Conservation (phyloP, 2,329 filamentous ascomycete species). For the Botrytis sinoallii region DNA sequence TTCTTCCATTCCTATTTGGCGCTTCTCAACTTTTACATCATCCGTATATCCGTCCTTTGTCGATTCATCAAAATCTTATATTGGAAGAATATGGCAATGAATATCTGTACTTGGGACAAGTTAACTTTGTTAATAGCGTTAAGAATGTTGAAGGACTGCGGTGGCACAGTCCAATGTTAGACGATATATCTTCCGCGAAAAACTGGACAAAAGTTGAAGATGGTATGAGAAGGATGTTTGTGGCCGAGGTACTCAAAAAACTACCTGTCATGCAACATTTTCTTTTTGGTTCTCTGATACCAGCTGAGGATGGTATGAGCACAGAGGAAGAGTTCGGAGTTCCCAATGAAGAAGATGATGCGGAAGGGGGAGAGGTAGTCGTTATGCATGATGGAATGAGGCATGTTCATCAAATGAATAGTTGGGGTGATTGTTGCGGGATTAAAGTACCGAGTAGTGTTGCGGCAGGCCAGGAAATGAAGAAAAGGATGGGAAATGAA, state of each 20-base stretch:
- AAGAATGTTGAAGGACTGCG: constrained; percentile 92
- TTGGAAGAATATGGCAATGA: constrained; percentile 82
- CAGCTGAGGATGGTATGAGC: constrained; percentile 79
- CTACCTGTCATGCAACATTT: constrained; percentile 99
- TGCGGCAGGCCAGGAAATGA: constrained; percentile 84
- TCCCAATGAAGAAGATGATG: constrained; percentile 48
- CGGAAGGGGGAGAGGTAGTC: constrained; percentile 55
- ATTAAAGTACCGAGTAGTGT: constrained; percentile 96
- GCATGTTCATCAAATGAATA: constrained; percentile 67
- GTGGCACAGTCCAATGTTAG: constrained; percentile 98
- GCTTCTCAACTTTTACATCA: constrained; percentile 87
- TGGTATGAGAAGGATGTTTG: constrained; percentile 96
- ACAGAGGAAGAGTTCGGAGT: constrained; percentile 53
- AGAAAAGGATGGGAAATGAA: constrained; percentile 64
- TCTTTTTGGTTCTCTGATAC: constrained; percentile 81
- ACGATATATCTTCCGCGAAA: constrained; percentile 90
- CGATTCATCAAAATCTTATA: constrained; percentile 82
- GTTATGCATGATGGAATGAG: constrained; percentile 63
- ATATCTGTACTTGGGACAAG: constrained; percentile 89
- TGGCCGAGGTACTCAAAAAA: constrained; percentile 87
- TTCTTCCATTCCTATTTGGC: constrained; percentile 92
- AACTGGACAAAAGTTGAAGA: constrained; percentile 89
- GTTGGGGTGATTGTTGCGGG: constrained; percentile 95
- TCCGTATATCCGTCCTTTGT: constrained; percentile 71
- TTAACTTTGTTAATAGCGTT: constrained; percentile 90